phyloP scores from a whole-genome alignment of 345 rosid species.

The Anastatica hierochuntica region DNA sequence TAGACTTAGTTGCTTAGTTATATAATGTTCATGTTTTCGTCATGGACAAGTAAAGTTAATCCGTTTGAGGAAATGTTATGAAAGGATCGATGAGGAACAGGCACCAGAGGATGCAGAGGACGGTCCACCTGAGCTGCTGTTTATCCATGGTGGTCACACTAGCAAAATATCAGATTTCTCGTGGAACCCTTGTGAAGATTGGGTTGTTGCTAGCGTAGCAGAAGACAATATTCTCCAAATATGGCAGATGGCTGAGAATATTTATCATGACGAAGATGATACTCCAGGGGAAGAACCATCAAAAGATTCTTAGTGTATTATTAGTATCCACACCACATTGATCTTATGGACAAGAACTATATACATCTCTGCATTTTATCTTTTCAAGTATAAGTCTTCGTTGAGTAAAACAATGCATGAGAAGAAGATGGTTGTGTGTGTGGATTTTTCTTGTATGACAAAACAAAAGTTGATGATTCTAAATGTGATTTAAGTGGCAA shows the following conservation, averaged over 20 bases:
- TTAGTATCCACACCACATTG: slow-evolving; percentile 1
- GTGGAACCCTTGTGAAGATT: slow-evolving; percentile 98
- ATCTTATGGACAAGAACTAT: too few relatives aligned
- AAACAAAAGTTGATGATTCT: neutral
- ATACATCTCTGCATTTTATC: slow-evolving; percentile 6
- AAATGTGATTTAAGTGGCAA: neutral
- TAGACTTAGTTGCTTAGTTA: neutral
- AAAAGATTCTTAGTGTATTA: slow-evolving; percentile 31
- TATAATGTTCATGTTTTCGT: neutral
- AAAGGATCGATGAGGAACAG: slow-evolving; percentile 71
- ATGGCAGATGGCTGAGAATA: slow-evolving; percentile 99
- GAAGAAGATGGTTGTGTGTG: neutral
- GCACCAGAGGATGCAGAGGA: slow-evolving; percentile 86
- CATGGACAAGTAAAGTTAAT: neutral
- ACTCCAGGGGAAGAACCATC: slow-evolving; percentile 69
- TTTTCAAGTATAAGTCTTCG: slow-evolving; percentile 11
- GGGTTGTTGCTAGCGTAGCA: slow-evolving; percentile 94
- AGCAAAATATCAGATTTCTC: slow-evolving; percentile 98
- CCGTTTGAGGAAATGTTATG: slow-evolving; percentile 4
- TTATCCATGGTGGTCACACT: slow-evolving; percentile 98
- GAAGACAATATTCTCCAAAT: slow-evolving; percentile 98
- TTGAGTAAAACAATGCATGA: slow-evolving; percentile 11
- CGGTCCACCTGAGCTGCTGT: slow-evolving; percentile 98
- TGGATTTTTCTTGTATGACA: neutral
- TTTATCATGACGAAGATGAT: slow-evolving; percentile 95